Base-by-base conservation (phyloP, 306 rosid species). In the Dalbergia oliveri region DNA sequence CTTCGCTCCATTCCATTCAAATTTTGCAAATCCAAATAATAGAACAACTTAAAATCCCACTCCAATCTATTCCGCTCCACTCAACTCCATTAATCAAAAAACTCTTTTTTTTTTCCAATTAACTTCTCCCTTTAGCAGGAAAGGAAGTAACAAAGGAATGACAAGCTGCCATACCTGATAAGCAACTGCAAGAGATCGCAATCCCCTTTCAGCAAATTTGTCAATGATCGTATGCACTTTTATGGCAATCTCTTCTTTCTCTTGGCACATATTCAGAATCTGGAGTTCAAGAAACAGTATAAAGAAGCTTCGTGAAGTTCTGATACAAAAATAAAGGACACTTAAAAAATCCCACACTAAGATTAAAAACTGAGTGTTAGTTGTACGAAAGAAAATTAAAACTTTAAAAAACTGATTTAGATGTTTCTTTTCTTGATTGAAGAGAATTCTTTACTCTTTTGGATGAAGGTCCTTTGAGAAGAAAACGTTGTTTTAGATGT, bases 171-270 rank as follows among this genome's bases (percentile, higher is more conserved):
- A 41, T 74, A 91, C 97, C 97, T 93, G 97, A 78, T 71, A 67
- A 56, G 97, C 91, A 83, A 93, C 94, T 68, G 88, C 97, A 57
- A 93, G 97, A 79, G 97, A 89, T 77, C 97, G 81, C 86, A 91
- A 81, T 63, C 97, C 97, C 86, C 97, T 91, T 80, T 91, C 97
- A 33, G 97, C 97, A 83, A 89, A 93, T 84, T 91, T 93, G 84
- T 93, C 97, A 59, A 93, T 91, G 74, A 87, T 89, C 69, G 82
- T n/a, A 73, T 91, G 97, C 84, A 91, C 93, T 84, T 76, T 91
- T 68, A 74, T 84, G 7, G 93, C 84, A 84, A 93, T 91, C 76
- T 86, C 81, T 23, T 88, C 73, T 86, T 81, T 91, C 88, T 93
- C 97, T 64, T 39, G 73, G 84, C 94, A 89, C 78, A 93, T 76